Conservation (phyloP, 164 flowering plant species). For the Tinospora cordifolia region DNA sequence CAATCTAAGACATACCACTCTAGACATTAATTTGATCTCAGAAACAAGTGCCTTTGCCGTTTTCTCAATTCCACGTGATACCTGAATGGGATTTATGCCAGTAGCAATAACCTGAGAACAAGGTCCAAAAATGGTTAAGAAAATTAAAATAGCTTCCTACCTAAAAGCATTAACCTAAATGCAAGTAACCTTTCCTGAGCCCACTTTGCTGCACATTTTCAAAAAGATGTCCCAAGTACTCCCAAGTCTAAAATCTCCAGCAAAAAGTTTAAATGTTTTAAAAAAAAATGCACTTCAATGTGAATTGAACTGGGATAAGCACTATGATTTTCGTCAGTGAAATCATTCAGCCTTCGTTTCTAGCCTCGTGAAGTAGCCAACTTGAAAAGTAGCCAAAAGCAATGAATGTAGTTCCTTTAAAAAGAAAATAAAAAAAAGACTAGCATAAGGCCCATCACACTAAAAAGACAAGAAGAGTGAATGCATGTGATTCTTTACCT, state of each 20-base stretch:
- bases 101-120: slow-evolving; percentile 57
- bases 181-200: neutral
- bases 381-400: neutral
- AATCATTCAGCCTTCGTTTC: neutral
- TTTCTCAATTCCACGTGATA: slow-evolving; percentile 77
- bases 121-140: neutral
- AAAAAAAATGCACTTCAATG: no score
- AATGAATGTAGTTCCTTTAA: neutral
- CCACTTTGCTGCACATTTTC: neutral
- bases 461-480: neutral
- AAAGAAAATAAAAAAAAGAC: neutral
- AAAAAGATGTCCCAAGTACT: neutral
- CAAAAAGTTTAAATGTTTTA: no score
- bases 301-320: neutral
- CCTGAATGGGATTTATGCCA: slow-evolving; percentile 73
- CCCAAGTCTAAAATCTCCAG: no score
- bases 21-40: slow-evolving; percentile 74
- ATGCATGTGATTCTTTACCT: slow-evolving; percentile 36
- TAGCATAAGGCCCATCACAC: neutral
- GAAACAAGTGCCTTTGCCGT: slow-evolving; percentile 70
- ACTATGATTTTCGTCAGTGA: neutral
- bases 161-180: neutral
- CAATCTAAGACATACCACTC: slow-evolving; percentile 42
- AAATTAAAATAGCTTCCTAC: neutral
- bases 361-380: neutral